Evolutionary conservation across 257 asterid species (phyloP).

Genomic region (Primulina huaijiensis): DNA sequence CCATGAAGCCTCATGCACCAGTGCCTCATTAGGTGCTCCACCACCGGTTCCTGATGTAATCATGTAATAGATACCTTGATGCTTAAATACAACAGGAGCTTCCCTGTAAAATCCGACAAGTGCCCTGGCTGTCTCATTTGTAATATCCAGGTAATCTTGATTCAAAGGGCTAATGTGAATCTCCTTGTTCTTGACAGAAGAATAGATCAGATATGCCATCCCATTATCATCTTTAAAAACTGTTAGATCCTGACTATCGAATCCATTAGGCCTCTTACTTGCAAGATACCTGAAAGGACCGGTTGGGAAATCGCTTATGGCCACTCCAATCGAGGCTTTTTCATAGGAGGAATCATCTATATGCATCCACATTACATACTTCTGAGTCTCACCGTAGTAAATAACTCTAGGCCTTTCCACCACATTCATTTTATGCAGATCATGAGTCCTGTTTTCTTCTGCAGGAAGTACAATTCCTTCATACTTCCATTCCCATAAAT

Average conservation of each 20-base stretch:
- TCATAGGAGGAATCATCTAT: constrained; percentile 35
- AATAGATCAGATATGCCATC: constrained; percentile 36
- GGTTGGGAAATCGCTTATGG: constrained; percentile 30
- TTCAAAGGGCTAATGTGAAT: constrained; percentile 36
- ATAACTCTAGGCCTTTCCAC: constrained; percentile 48
- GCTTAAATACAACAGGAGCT: constrained; percentile 45
- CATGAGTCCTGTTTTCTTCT: constrained; percentile 30
- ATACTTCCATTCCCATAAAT: constrained; percentile 42
- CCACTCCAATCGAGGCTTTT: constrained; percentile 42
- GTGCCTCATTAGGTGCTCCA: constrained; percentile 51
- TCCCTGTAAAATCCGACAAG: constrained; percentile 40
- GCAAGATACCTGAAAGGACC: constrained; percentile 37
- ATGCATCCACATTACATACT: constrained; percentile 55
- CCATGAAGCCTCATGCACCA: constrained; percentile 41
- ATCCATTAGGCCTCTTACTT: constrained; percentile 44
- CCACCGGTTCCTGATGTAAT: constrained; percentile 52
- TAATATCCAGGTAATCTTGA: constrained; percentile 36
- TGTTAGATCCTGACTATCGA: constrained; percentile 42
- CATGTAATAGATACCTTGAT: constrained; percentile 33
- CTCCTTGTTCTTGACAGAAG: constrained; percentile 41
- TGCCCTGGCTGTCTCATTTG: constrained; percentile 29
- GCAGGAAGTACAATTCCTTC: constrained; percentile 40
- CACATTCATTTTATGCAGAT: constrained; percentile 40
- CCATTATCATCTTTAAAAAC: constrained; percentile 44
- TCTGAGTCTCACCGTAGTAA: constrained; percentile 35